Percentiles rank a stretch among this genome's conserved stretches.
These are phyloP conservation scores for Chaetoceros muelleri DNA, from an alignment of 108 stramenopile genomes.

Conservation along the genomic window DNA sequence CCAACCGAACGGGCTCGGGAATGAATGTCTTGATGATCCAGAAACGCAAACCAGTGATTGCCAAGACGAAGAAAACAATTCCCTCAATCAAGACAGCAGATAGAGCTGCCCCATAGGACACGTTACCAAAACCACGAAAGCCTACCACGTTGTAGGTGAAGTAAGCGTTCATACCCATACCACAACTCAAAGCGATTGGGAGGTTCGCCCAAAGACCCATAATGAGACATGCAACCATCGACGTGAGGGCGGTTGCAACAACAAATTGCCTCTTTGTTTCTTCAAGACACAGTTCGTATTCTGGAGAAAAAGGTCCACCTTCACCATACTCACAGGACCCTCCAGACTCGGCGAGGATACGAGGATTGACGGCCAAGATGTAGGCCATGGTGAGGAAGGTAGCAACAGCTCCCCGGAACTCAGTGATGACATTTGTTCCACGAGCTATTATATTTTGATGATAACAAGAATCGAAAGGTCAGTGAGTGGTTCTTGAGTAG, in stretches of 20 bases:
- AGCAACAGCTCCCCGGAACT: conserved; percentile 32
- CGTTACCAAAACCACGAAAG: conserved; percentile 40
- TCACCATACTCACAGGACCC: conserved; percentile 32
- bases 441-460: too few relatives aligned
- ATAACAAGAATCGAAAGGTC: too few relatives aligned
- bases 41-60: conserved; percentile 42
- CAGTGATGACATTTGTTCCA: conserved; percentile 24
- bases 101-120: conserved; percentile 38
- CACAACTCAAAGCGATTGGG: conserved; percentile 53
- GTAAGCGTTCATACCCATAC: conserved; percentile 72
- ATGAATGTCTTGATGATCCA: conserved; percentile 28
- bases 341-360: conserved; percentile 46
- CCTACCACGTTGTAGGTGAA: conserved; percentile 51
- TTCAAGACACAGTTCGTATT: conserved; percentile 29
- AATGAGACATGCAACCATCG: conserved; percentile 39
- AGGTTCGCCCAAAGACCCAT: conserved; percentile 55
- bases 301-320: conserved; percentile 24
- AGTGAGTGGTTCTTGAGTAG: too few relatives aligned
- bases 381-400: conserved; percentile 64
- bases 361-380: conserved; percentile 49
- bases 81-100: conserved; percentile 62
- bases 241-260: conserved; percentile 45
- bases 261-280: conserved; percentile 33
- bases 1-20: conserved; percentile 51
- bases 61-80: conserved; percentile 42